Conservation (phyloP, 2,329 filamentous ascomycete species). For the Bisporella sp. region DNA sequence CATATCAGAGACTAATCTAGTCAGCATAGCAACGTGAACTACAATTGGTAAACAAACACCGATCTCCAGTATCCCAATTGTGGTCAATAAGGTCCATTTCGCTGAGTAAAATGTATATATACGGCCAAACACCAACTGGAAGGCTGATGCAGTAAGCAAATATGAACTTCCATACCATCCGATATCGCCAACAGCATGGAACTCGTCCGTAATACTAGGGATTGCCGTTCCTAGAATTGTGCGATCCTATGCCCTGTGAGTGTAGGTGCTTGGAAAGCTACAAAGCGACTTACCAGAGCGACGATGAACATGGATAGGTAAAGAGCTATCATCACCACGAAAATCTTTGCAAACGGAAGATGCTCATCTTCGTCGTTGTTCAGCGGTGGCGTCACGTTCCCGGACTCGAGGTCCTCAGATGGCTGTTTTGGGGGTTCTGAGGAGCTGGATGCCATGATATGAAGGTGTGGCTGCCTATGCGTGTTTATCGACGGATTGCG, state of each 20-base stretch:
- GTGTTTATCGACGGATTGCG: no score
- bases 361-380: constrained; percentile 11
- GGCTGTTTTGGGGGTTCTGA: background rate
- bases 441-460: background rate
- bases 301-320: constrained; percentile 39
- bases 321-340: constrained; percentile 38
- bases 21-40: background rate
- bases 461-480: background rate
- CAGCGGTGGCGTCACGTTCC: background rate
- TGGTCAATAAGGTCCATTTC: constrained; percentile 23
- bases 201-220: constrained; percentile 31
- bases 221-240: constrained; percentile 33
- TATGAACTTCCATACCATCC: constrained; percentile 39
- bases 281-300: constrained; percentile 11
- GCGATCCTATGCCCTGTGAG: constrained; percentile 20
- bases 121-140: constrained; percentile 23
- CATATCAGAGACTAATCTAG: constrained; percentile 24
- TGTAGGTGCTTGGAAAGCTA: constrained; percentile 2
- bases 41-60: constrained; percentile 17
- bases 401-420: constrained; percentile 3
- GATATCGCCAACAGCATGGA: constrained; percentile 35
- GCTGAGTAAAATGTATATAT: constrained; percentile 27
- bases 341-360: constrained; percentile 15
- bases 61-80: constrained; percentile 29
- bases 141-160: constrained; percentile 27